phyloP scores from a whole-genome alignment of 106 monocot species.

The Dendrobium chrysotoxum region DNA sequence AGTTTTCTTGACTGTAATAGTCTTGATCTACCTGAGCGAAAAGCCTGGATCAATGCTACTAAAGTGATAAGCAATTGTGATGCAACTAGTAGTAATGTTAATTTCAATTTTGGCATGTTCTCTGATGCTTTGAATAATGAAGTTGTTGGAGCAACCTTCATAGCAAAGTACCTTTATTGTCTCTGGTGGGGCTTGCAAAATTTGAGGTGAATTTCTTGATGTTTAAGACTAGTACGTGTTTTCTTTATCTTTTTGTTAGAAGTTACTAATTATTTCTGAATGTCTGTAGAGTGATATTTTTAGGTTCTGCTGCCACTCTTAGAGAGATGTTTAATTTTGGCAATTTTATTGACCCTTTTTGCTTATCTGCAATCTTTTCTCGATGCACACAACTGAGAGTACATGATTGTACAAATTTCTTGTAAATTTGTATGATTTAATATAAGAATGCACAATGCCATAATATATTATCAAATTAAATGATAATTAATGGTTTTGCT shows the following conservation, averaged over 20 bases:
- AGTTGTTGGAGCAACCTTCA: slow-evolving; percentile 41
- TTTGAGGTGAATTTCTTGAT: slow-evolving; percentile 42
- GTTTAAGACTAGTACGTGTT: background rate
- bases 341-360: no score
- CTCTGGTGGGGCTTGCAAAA: slow-evolving; percentile 98
- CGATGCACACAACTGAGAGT: no score
- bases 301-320: no score
- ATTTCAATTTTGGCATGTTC: slow-evolving; percentile 77
- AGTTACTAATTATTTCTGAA: no score
- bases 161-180: slow-evolving; percentile 82
- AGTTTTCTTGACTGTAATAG: slow-evolving; percentile 63
- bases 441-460: no score
- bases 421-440: no score
- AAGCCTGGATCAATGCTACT: slow-evolving; percentile 43
- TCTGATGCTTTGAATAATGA: slow-evolving; percentile 54
- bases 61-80: slow-evolving; percentile 36
- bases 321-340: no score
- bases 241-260: background rate
- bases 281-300: no score
- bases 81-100: slow-evolving; percentile 9
- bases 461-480: no score
- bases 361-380: no score
- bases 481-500: no score
- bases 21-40: slow-evolving; percentile 24
- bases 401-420: no score